Evolutionary conservation across 805 yeast genomes (phyloP).

Genomic region (Kuraishia piskuri): DNA sequence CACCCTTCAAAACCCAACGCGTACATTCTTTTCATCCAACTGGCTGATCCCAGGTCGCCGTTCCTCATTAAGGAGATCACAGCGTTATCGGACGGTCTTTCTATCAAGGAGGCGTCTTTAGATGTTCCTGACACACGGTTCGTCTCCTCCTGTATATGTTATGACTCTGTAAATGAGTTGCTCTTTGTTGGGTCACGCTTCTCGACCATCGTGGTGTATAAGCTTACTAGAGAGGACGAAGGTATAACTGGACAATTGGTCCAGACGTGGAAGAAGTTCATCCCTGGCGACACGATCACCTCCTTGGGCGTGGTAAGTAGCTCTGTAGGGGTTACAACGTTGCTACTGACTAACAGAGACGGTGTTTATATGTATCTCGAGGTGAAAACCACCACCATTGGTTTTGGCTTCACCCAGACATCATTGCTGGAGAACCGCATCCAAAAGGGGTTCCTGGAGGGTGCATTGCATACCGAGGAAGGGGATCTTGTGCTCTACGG

Average conservation of each 20-base stretch:
- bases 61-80: constrained; percentile 34
- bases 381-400: constrained; percentile 10
- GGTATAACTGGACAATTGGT: constrained; percentile 8
- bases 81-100: constrained; percentile 17
- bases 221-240: constrained; percentile 16
- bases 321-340: constrained; percentile 10
- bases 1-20: constrained; percentile 10
- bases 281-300: constrained; percentile 64
- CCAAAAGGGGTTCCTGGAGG: constrained; percentile 76
- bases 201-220: constrained; percentile 54
- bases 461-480: constrained; percentile 35
- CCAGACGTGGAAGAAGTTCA: constrained; percentile 35
- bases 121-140: constrained; percentile 28
- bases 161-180: constrained; percentile 27
- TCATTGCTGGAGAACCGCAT: constrained; percentile 51
- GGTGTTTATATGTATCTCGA: constrained; percentile 45
- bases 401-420: constrained; percentile 9
- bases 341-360: constrained; percentile 53
- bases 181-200: constrained; percentile 65
- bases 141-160: constrained; percentile 48
- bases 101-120: constrained; percentile 5
- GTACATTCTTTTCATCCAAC: constrained; percentile 41
- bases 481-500: constrained; percentile 63
- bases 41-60: constrained; percentile 58
- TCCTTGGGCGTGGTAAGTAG: constrained; percentile 33